phyloP scores from a whole-genome alignment of 441 rosid species.

The Populus trichocarpa region DNA sequence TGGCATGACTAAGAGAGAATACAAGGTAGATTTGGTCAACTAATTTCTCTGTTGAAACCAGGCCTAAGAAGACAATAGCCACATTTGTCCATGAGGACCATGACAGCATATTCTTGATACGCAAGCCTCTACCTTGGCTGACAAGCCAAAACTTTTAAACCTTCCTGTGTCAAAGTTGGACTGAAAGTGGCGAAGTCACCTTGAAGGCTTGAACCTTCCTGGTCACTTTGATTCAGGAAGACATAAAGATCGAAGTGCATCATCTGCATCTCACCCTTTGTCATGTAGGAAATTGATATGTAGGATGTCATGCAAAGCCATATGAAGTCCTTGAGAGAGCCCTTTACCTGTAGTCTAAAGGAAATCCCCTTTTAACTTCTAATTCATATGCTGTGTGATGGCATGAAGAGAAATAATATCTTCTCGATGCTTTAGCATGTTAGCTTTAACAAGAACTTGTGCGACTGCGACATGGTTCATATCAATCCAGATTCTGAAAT shows the following conservation, averaged over 20 bases:
- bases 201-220: not conserved
- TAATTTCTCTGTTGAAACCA: not conserved
- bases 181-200: not conserved
- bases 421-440: not conserved
- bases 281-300: not conserved
- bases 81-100: not conserved
- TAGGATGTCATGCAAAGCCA: not conserved
- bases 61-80: no score
- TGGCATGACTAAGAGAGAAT: not conserved
- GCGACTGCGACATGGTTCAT: not conserved
- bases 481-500: slow-evolving; percentile 1
- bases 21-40: not conserved
- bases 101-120: not conserved
- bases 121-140: not conserved
- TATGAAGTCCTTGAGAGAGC: not conserved
- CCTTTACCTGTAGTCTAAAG: not conserved
- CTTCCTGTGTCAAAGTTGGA: not conserved
- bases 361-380: not conserved
- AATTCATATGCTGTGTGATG: not conserved
- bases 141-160: not conserved
- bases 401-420: not conserved
- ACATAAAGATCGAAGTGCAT: not conserved
- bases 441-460: not conserved
- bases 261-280: not conserved
- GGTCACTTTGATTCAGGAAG: not conserved